Evolutionary conservation across 148 eudicot species (phyloP), one percentile per base, ranked within the genome.

Genomic region (Heliamphora exappendiculata): DNA sequence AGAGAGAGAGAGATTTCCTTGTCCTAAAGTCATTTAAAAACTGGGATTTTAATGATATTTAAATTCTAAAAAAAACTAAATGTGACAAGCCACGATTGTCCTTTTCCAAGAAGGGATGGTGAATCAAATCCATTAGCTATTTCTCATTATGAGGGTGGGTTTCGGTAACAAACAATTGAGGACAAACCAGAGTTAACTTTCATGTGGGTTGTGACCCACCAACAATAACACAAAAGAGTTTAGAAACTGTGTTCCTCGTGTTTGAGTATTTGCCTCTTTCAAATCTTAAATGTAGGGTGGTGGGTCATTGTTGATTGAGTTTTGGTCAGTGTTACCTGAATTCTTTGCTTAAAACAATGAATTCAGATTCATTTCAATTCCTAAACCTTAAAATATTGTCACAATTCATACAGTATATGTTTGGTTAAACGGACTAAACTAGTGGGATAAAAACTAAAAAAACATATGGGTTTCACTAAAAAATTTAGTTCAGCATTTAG

Each of bases 1-100:
- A n/a, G n/a, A n/a, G n/a, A 26, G 54, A 54, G 34, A 36, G 63
- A 53, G n/a, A 70, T 45, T 45, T 29, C 36, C 47, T 70, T 70
- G 73, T 45, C 19, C 73, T 28, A 33, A 70, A 70, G 73, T 70
- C 39, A 29, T 47, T 69, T 47, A 70, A 45, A 69, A 14, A 67
- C 33, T 28, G 22, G 24, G 36, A 45, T 69, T 45, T 69, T 9
- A 68, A 26, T 69, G n/a, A 26, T 13, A 41, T 47, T 47, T 1
- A 47, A 24, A 51, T 47, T 70, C 45, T 28, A 16, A 47, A 70
- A 47, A 70, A 26, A 14, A 29, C 28, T 14, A 70, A 68, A 19
- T 42, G 34, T 29, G 60, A 39, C 3, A 47, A 63, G 31, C 31
- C 75, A 72, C 11, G 14, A 53, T 72, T 72, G 26, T 51, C 42